These are phyloP conservation scores for Logfia minima DNA, from an alignment of 129 eudicot species.

Conservation along the genomic window DNA sequence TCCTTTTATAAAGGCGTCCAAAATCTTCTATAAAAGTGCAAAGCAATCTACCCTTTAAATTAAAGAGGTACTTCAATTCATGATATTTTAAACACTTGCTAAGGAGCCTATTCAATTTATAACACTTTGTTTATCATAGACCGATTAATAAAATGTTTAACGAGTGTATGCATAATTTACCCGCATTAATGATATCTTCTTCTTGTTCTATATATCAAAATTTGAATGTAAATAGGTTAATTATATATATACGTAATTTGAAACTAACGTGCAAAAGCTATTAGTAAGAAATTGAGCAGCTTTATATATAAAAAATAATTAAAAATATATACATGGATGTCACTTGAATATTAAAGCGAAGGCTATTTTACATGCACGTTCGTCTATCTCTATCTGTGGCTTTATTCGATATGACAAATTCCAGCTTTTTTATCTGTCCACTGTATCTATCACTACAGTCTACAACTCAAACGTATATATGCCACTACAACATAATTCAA, in stretches of 20 bases:
- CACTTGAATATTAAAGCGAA: slow-evolving; percentile 36
- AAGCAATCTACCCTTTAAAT: slow-evolving; percentile 40
- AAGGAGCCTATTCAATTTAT: too few relatives aligned
- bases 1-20: slow-evolving; percentile 40
- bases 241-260: background rate
- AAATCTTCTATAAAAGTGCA: slow-evolving; percentile 51
- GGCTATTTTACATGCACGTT: slow-evolving; percentile 40
- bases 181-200: too few relatives aligned
- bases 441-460: background rate
- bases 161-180: too few relatives aligned
- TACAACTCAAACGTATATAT: background rate
- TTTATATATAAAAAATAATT: background rate
- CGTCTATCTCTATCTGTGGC: slow-evolving; percentile 21
- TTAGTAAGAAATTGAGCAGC: slow-evolving; percentile 28
- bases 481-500: too few relatives aligned
- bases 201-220: background rate
- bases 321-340: slow-evolving; percentile 3
- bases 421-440: slow-evolving; percentile 34
- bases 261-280: slow-evolving; percentile 37
- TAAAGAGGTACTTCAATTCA: slow-evolving; percentile 12
- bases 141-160: too few relatives aligned
- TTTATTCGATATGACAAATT: slow-evolving; percentile 45
- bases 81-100: background rate
- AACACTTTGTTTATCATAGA: too few relatives aligned
- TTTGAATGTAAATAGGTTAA: background rate